Evolutionary conservation across 768 basidiomycete species (phyloP).

Genomic region (Mycena sanguinolenta): DNA sequence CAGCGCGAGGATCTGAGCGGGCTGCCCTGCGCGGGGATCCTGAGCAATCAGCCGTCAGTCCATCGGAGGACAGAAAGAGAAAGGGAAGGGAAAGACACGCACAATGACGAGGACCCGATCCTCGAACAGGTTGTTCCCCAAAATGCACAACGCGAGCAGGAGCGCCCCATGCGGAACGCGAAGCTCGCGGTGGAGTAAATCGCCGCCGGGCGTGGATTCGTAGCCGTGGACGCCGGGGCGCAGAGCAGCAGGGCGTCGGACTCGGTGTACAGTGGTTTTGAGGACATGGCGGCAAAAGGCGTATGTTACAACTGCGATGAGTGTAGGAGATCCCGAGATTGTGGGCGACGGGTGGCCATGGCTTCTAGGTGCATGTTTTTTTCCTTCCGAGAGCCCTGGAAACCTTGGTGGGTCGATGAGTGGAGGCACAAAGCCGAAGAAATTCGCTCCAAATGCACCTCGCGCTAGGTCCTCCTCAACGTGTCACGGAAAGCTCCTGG

Average conservation of each 20-base stretch:
- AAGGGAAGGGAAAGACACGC: slow-evolving; percentile 7
- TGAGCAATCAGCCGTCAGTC: too few species aligned
- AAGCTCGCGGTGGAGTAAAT: slow-evolving; percentile 68
- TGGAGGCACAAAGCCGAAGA: too few species aligned
- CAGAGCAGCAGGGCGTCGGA: slow-evolving; percentile 74
- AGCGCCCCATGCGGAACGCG: slow-evolving; percentile 68
- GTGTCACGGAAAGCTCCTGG: too few species aligned
- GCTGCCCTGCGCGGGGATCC: slow-evolving; percentile 67
- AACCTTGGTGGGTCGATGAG: too few species aligned
- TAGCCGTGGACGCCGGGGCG: slow-evolving; percentile 62
- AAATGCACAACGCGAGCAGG: slow-evolving; percentile 60
- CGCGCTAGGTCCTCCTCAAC: too few species aligned
- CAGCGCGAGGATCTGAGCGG: slow-evolving; percentile 68
- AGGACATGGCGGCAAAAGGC: not conserved
- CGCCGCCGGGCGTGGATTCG: slow-evolving; percentile 68
- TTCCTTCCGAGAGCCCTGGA: too few species aligned
- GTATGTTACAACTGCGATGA: too few species aligned
- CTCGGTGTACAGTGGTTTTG: slow-evolving; percentile 21
- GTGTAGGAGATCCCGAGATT: too few species aligned
- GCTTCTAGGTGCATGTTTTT: too few species aligned
- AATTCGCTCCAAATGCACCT: too few species aligned
- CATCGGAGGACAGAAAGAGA: too few species aligned
- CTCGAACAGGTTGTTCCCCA: slow-evolving; percentile 64
- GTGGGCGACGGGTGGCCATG: too few species aligned
- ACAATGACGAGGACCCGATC: slow-evolving; percentile 64